These are phyloP conservation scores for Entomortierella chlamydospora DNA, from an alignment of 192 early-diverging fungal genomes.

Conservation along the genomic window DNA sequence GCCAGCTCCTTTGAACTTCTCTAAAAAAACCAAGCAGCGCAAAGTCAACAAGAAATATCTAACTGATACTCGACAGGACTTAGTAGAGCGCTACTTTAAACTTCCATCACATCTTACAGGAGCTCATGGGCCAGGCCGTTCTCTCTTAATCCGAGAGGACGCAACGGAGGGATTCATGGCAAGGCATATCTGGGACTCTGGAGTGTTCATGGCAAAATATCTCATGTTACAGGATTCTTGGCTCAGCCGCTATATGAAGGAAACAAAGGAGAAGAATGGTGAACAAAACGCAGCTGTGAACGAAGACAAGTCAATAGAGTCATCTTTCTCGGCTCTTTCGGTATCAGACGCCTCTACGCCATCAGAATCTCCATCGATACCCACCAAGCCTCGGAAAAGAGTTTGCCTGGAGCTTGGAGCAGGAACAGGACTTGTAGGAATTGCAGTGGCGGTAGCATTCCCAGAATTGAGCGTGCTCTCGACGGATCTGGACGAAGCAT, in stretches of 20 bases:
- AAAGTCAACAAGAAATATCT: constrained; percentile 50
- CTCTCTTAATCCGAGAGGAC: constrained; percentile 44
- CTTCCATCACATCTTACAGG: constrained; percentile 35
- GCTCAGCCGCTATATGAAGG: constrained; percentile 46
- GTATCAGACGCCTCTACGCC: constrained; percentile 9
- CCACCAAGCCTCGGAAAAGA: constrained; percentile 4
- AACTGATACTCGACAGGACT: constrained; percentile 45
- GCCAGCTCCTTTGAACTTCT: constrained; percentile 43
- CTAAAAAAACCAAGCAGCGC: constrained; percentile 49
- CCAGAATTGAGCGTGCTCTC: constrained; percentile 42
- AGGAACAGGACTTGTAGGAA: constrained; percentile 64
- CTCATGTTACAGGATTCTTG: constrained; percentile 42
- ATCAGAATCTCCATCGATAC: constrained; percentile 1
- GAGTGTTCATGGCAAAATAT: constrained; percentile 51
- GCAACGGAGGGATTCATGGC: constrained; percentile 52
- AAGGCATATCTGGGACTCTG: constrained; percentile 54
- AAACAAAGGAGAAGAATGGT: constrained; percentile 3
- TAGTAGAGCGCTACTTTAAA: constrained; percentile 48
- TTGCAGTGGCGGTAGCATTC: constrained; percentile 56
- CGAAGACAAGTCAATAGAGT: constrained; percentile 6
- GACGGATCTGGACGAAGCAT: constrained; percentile 61
- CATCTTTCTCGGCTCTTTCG: constrained; percentile 17
- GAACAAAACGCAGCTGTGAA: not conserved
- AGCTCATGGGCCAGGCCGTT: constrained; percentile 24
- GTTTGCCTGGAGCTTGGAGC: constrained; percentile 61